Percentiles rank a stretch among this genome's conserved stretches.
Evolutionary conservation across 176 grass and related monocot genomes (phyloP).

Genomic region (Ampelocalamus luodianensis): DNA sequence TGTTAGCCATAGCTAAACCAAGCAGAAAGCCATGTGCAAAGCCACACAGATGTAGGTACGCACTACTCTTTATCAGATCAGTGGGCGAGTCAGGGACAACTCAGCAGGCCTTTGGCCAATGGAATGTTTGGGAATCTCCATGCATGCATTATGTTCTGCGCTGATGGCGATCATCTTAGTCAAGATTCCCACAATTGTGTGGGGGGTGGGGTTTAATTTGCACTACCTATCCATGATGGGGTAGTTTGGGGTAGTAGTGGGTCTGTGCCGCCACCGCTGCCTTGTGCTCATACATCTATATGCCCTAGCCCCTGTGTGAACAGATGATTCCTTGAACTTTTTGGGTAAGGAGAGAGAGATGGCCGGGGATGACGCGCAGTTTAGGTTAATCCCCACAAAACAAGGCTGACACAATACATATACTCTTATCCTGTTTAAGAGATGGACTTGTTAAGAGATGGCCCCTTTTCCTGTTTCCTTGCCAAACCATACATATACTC

Average conservation of each 20-base stretch:
- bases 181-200: constrained; percentile 69
- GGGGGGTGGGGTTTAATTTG: constrained; percentile 6
- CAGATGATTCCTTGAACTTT: no score
- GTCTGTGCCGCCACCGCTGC: not conserved
- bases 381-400: no score
- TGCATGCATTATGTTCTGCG: constrained; percentile 40
- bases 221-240: constrained; percentile 19
- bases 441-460: not conserved
- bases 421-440: no score
- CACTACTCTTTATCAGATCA: not conserved
- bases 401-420: no score
- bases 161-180: constrained; percentile 42
- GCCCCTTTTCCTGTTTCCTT: not conserved
- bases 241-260: no score
- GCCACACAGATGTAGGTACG: not conserved
- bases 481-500: not conserved
- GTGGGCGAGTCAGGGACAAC: not conserved
- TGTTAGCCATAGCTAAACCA: constrained; percentile 2
- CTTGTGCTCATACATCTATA: not conserved
- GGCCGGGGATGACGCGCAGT: no score
- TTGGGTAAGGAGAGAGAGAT: no score
- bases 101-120: not conserved
- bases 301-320: not conserved
- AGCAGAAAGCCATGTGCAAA: not conserved
- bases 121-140: not conserved